Conservation (phyloP, 495 filamentous ascomycete genomes). For the Umbilicaria muhlenbergii region DNA sequence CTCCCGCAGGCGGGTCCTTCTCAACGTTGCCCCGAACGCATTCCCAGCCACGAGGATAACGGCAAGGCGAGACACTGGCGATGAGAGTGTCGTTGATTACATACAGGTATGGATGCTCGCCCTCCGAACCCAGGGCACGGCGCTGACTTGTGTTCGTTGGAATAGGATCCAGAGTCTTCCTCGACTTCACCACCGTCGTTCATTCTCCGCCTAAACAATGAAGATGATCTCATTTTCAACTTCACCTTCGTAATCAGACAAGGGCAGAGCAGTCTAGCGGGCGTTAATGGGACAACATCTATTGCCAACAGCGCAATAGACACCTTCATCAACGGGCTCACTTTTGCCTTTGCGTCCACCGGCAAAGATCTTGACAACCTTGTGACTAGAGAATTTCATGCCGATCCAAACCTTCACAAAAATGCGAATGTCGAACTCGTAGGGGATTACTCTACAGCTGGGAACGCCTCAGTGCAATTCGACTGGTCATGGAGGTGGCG, state of each 20-base stretch:
- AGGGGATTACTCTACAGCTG: conserved; percentile 71
- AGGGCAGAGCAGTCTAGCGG: conserved; percentile 22
- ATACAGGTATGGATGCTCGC: conserved; percentile 49
- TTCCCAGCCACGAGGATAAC: conserved; percentile 72
- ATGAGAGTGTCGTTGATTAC: conserved; percentile 70
- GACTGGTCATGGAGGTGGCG: conserved; percentile 96
- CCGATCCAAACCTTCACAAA: conserved; percentile 93
- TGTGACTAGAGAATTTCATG: conserved; percentile 87
- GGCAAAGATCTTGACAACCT: conserved; percentile 80
- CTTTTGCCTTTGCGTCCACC: conserved; percentile 78
- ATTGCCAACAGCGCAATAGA: conserved; percentile 37
- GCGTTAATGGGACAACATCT: conserved; percentile 33
- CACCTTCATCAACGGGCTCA: conserved; percentile 74
- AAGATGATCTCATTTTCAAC: conserved; percentile 79
- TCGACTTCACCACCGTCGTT: conserved; percentile 47
- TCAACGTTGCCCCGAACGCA: conserved; percentile 72
- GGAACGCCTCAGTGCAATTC: conserved; percentile 70
- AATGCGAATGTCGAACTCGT: conserved; percentile 90
- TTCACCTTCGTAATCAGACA: conserved; percentile 85
- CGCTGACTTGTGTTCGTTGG: not conserved
- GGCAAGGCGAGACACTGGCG: conserved; percentile 58
- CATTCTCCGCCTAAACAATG: conserved; percentile 72
- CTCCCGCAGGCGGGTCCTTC: conserved; percentile 52
- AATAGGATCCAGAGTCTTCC: conserved; percentile 63
- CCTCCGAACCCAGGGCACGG: not conserved